Conservation (phyloP, 1,284 basidiomycete genomes). For the Gymnopus androsaceus region DNA sequence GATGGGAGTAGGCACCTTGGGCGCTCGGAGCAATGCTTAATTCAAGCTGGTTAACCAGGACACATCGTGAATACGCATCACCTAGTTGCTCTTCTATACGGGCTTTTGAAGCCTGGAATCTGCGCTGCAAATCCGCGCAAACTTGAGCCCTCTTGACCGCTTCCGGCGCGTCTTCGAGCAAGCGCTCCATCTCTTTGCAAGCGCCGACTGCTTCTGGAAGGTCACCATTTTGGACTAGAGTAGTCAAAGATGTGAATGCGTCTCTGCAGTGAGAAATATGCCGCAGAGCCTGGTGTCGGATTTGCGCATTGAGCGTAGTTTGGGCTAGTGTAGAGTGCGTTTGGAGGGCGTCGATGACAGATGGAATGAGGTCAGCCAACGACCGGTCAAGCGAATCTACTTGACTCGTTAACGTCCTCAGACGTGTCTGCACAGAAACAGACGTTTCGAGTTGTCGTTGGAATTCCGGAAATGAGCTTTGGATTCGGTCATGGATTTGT, state of each 20-base stretch:
- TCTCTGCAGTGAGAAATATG: slow-evolving; percentile 54
- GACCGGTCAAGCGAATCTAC: slow-evolving; percentile 52
- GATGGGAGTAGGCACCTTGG: slow-evolving; percentile 55
- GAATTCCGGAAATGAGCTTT: slow-evolving; percentile 61
- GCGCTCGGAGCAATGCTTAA: slow-evolving; percentile 54
- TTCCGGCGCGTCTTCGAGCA: slow-evolving; percentile 52
- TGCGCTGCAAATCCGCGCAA: slow-evolving; percentile 54
- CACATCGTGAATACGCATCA: slow-evolving; percentile 63
- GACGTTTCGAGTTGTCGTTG: slow-evolving; percentile 63
- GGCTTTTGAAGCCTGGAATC: slow-evolving; percentile 54
- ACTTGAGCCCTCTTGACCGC: slow-evolving; percentile 54
- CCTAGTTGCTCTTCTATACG: slow-evolving; percentile 70
- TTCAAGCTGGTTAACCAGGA: slow-evolving; percentile 51
- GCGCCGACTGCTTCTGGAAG: slow-evolving; percentile 59
- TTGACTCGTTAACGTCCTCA: slow-evolving; percentile 51
- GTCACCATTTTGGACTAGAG: slow-evolving; percentile 53
- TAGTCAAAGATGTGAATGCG: slow-evolving; percentile 43
- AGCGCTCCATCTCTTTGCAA: slow-evolving; percentile 40
- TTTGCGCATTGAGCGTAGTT: slow-evolving; percentile 54
- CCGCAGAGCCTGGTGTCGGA: slow-evolving; percentile 49
- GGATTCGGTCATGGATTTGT: slow-evolving; percentile 68
- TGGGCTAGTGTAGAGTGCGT: slow-evolving; percentile 64
- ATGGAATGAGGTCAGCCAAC: slow-evolving; percentile 69
- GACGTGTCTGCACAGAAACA: slow-evolving; percentile 61
- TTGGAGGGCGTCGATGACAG: slow-evolving; percentile 50